A percentile compares a stretch with the other conserved stretches of the same genome.
Conservation (phyloP, 2,329 filamentous ascomycete genomes). For the Neophaeococcomyces mojaviensis region DNA sequence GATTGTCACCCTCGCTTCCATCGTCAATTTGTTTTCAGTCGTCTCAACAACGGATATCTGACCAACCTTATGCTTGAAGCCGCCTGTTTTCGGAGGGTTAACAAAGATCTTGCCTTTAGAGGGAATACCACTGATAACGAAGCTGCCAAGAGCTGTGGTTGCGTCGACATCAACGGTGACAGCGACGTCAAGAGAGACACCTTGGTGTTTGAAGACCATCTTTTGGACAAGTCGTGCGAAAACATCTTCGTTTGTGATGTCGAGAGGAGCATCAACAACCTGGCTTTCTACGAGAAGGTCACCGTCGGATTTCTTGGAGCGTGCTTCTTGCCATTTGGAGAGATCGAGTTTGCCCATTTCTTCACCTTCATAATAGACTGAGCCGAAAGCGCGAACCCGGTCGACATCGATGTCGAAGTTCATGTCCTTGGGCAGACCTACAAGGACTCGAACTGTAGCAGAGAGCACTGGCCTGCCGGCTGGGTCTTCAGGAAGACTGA, state of each 20-base stretch:
- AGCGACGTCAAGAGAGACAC: slow-evolving; percentile 65
- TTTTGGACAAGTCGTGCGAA: slow-evolving; percentile 75
- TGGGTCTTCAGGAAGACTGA: slow-evolving; percentile 72
- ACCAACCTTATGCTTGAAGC: slow-evolving; percentile 54
- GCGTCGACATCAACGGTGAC: slow-evolving; percentile 78
- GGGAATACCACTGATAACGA: slow-evolving; percentile 76
- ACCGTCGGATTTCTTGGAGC: slow-evolving; percentile 62
- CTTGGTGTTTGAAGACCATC: slow-evolving; percentile 65
- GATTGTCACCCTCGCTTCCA: slow-evolving; percentile 69
- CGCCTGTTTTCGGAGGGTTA: slow-evolving; percentile 57
- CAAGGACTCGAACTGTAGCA: slow-evolving; percentile 70
- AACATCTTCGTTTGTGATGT: slow-evolving; percentile 71
- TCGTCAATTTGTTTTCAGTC: slow-evolving; percentile 59
- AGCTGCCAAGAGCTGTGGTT: slow-evolving; percentile 69
- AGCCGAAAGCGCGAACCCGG: slow-evolving; percentile 65
- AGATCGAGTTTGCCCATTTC: slow-evolving; percentile 78
- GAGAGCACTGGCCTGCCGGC: slow-evolving; percentile 76
- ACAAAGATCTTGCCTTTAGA: slow-evolving; percentile 77
- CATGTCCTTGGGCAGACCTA: slow-evolving; percentile 74
- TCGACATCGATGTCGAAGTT: slow-evolving; percentile 77
- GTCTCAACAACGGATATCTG: slow-evolving; percentile 67
- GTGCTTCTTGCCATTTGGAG: slow-evolving; percentile 73
- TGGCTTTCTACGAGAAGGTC: slow-evolving; percentile 66
- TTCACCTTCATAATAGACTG: slow-evolving; percentile 69
- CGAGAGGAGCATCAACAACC: slow-evolving; percentile 70